These are phyloP conservation scores for Globisporangium acanthophoron DNA, from an alignment of 352 stramenopile genomes.

Conservation along the genomic window DNA sequence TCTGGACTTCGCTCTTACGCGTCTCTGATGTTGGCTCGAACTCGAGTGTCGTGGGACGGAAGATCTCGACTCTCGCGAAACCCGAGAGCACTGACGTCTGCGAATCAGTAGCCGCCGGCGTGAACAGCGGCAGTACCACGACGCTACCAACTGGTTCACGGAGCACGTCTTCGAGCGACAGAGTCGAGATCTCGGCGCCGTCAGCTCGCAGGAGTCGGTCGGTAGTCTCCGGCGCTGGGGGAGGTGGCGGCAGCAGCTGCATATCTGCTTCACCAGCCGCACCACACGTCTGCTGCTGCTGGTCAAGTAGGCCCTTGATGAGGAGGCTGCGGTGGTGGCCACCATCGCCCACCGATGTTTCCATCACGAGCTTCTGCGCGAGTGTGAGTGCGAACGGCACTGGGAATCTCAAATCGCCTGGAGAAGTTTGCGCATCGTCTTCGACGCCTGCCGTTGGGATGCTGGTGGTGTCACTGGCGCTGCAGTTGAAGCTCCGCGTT, in stretches of 20 bases:
- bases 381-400: slow-evolving; percentile 7
- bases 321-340: neutral
- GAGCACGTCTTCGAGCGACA: slow-evolving; percentile 42
- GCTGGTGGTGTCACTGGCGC: too few relatives aligned
- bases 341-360: neutral
- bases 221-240: slow-evolving; percentile 15
- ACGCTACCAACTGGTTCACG: slow-evolving; percentile 30
- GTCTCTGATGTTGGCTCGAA: slow-evolving; percentile 35
- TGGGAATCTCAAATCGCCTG: slow-evolving; percentile 6
- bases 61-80: slow-evolving; percentile 60
- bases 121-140: slow-evolving; percentile 47
- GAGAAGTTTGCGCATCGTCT: neutral
- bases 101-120: slow-evolving; percentile 2
- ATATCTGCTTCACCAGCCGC: neutral
- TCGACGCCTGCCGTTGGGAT: too few relatives aligned
- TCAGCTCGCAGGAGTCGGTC: slow-evolving; percentile 50
- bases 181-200: slow-evolving; percentile 30
- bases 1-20: slow-evolving; percentile 23
- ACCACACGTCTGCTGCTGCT: neutral
- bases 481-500: neutral
- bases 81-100: slow-evolving; percentile 38
- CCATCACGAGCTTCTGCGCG: slow-evolving; percentile 7
- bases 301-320: neutral
- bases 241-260: neutral
- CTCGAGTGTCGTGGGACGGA: slow-evolving; percentile 36